Base-by-base conservation (phyloP, 768 basidiomycete species). In the button mushroom (Agaricus bisporus) region DNA sequence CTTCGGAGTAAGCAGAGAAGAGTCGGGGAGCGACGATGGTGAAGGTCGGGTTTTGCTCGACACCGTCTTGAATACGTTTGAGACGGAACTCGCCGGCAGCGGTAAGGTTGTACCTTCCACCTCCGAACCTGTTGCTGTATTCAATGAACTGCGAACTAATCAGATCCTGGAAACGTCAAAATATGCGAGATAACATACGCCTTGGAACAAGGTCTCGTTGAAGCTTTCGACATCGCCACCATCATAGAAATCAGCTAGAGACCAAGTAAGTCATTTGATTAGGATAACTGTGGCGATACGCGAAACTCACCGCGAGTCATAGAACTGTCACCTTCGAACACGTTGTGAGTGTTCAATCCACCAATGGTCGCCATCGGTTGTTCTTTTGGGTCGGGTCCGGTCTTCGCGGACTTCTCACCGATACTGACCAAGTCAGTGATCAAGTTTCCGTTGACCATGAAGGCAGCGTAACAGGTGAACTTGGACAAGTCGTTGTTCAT, bases 181-280 rank as follows among this genome's bases (percentile, higher is more conserved):
- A 9, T 22, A n/a, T 11, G 11, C 1, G 39, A 44, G 12, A 12
- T 14, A 1, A 29, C 57, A 25, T 39, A 63, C 58, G 45, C 60
- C 37, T 11, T 61, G 51, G 49, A 63, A 61, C 1, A 59, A 54
- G 2, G 56, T 59, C 42, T 59, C 58, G 36, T 60, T 59, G 51
- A 62, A 62, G 44, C 49, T 57, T 44, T 54, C 44, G 26, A 60
- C 57, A 38, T 60, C 61, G 10, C 59, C 61, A 56, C n/a, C 28
- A 50, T 54, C 26, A 14, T n/a, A 41, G 14, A 17, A 44, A 18
- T 17, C n/a, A 41, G 18, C 29, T 43, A 12, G 18, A n/a, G 14
- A 22, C 22, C 8, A 15, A 9, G 14, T 32, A 8, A 49, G 15
- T 5, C 6, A 14, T 2, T 3, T 32, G 32, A 32, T 32, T 6